Conservation (phyloP, 1,284 basidiomycete species). For the Violaceomyces palustris region DNA sequence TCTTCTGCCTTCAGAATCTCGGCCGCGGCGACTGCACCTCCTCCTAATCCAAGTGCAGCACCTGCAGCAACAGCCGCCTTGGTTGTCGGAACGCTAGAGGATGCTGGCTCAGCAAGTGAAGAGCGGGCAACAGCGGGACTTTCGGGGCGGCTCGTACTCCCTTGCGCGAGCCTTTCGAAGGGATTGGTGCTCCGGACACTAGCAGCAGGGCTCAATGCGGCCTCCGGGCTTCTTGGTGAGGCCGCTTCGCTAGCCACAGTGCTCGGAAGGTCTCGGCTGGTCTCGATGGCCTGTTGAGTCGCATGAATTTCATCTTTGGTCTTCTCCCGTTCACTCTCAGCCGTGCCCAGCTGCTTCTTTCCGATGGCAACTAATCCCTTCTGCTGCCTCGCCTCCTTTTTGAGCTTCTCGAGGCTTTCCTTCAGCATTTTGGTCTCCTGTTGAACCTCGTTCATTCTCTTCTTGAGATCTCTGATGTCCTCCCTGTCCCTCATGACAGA, state of each 20-base stretch:
- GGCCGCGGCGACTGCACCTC: too few species aligned
- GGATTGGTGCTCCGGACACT: constrained; percentile 80
- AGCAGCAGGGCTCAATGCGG: constrained; percentile 50
- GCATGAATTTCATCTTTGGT: constrained; percentile 62
- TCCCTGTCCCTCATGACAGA: constrained; percentile 86
- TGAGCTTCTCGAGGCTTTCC: constrained; percentile 75
- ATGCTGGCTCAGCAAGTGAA: too few species aligned
- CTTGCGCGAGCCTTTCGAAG: constrained; percentile 66
- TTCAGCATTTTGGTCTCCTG: constrained; percentile 70
- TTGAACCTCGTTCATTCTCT: constrained; percentile 73
- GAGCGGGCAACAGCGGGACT: constrained; percentile 2
- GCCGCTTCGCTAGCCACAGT: too few species aligned
- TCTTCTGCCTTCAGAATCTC: too few species aligned
- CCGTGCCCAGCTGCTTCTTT: constrained; percentile 83
- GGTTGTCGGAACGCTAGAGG: too few species aligned
- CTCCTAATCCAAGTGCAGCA: too few species aligned
- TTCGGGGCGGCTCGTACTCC: neutral
- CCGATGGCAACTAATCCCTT: constrained; percentile 90
- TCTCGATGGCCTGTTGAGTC: too few species aligned
- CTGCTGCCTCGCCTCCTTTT: constrained; percentile 91
- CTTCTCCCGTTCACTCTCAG: constrained; percentile 71
- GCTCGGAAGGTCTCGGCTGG: too few species aligned
- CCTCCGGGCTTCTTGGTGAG: too few species aligned
- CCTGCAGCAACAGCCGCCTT: constrained; percentile 45
- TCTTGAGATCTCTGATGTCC: constrained; percentile 79